Evolutionary conservation across 2,329 filamentous ascomycete genomes (phyloP), one percentile per base, ranked within the genome.

Genomic region (Nannizziopsis arthrosporioides): DNA sequence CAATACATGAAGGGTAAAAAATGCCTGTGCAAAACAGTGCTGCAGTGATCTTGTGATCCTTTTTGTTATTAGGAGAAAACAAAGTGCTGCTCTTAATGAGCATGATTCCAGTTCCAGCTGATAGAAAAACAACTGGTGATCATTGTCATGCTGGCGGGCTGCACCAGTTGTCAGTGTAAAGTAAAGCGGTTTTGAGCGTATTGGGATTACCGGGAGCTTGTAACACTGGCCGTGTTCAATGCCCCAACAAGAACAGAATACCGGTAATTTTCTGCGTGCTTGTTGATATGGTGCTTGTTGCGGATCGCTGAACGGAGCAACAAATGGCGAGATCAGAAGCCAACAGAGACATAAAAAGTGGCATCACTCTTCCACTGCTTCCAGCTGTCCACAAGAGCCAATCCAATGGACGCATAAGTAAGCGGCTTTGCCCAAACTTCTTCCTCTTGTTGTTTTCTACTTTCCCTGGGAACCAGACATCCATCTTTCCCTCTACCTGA

Each of bases 211-310:
- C 46, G 46, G 46, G 46, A 48, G 17, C 46, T 48, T 43, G 46
- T 48, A 42, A 43, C 14, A 12, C 12, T 34, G 9, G n/a, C 14
- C 3, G 15, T 38, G 10, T 32, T n/a, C 11, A n/a, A 17, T 22
- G 14, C 45, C 46, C 46, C 46, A 48, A 48, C 46, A 48, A 44
- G 46, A 48, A 39, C 46, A 48, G 7, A 27, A 27, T 27, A 27
- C 22, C 22, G 22, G 22, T 27, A 27, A 27, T 27, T 27, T 27
- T 27, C 22, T 27, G 22, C 22, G 4, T 27, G 22, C 22, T n/a
- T 27, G 22, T 27, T 27, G 22, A 27, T 27, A 27, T 27, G 4
- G 7, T 40, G 34, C 35, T 19, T 45, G 44, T 40, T 22, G 32
- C n/a, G 5, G 27, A 32, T 5, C 36, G 18, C n/a, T n/a, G n/a